phyloP scores from a whole-genome alignment of 768 basidiomycete species.

The Candolleomyces aberdarensis region DNA sequence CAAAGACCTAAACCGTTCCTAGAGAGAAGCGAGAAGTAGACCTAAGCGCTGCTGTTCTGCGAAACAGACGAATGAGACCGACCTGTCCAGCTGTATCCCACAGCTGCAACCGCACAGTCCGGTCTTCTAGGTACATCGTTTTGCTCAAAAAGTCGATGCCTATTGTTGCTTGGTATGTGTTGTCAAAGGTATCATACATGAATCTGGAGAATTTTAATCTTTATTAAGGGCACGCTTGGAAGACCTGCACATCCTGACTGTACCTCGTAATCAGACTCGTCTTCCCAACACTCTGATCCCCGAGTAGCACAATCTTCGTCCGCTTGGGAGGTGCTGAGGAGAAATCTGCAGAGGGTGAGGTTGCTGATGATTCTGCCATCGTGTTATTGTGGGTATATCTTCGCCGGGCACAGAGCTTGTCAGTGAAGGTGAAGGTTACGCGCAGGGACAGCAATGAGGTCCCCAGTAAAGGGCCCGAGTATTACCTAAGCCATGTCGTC shows the following conservation, averaged over 20 bases:
- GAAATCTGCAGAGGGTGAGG: slow-evolving; percentile 78
- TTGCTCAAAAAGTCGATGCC: slow-evolving; percentile 99
- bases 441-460: not conserved
- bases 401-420: not conserved
- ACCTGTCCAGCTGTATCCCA: slow-evolving; percentile 99
- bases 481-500: slow-evolving; percentile 6
- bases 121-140: slow-evolving; percentile 99
- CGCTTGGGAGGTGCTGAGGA: slow-evolving; percentile 89
- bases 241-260: slow-evolving; percentile 16
- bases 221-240: not conserved
- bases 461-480: not conserved
- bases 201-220: slow-evolving; percentile 45
- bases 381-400: not conserved
- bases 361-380: slow-evolving; percentile 39
- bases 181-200: slow-evolving; percentile 99
- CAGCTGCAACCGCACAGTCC: slow-evolving; percentile 93
- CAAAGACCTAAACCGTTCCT: slow-evolving; percentile 96
- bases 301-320: slow-evolving; percentile 93
- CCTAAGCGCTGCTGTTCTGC: not conserved
- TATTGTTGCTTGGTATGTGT: slow-evolving; percentile 97
- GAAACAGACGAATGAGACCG: slow-evolving; percentile 14
- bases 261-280: slow-evolving; percentile 96
- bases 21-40: not conserved
- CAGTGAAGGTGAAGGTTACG: too few relatives aligned
- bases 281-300: slow-evolving; percentile 98